phyloP scores from a whole-genome alignment of 2,329 filamentous ascomycete genomes.

The Aspergillus udagawae region DNA sequence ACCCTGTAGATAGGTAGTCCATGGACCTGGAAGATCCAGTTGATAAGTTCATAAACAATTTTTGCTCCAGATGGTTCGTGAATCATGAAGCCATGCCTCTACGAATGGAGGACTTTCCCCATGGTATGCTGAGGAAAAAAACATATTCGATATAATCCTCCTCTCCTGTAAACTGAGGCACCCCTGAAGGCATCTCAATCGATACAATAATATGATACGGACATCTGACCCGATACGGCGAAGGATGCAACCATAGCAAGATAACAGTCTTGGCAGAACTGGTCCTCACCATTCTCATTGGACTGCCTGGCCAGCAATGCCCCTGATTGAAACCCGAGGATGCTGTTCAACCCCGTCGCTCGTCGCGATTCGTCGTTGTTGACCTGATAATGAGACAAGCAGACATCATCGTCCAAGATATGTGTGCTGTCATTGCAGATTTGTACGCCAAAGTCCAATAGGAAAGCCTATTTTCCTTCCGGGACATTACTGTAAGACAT shows the following conservation, averaged over 20 bases:
- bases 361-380: not conserved
- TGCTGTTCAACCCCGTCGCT: not conserved
- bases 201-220: not conserved
- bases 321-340: not conserved
- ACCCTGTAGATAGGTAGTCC: not conserved
- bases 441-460: not conserved
- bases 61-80: not conserved
- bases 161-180: not conserved
- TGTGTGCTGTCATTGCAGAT: not conserved
- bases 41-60: not conserved
- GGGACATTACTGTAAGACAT: not conserved
- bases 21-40: not conserved
- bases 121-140: not conserved
- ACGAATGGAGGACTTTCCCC: not conserved
- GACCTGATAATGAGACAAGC: not conserved
- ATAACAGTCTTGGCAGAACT: not conserved
- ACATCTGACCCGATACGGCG: not conserved
- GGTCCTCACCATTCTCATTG: not conserved
- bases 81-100: not conserved
- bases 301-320: not conserved
- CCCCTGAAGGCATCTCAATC: not conserved
- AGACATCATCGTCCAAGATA: not conserved
- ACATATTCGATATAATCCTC: too few species aligned
- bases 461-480: not conserved
- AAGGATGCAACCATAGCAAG: not conserved